These are phyloP conservation scores for Plantago elongata DNA, from an alignment of 257 asterid genomes.

Conservation along the genomic window DNA sequence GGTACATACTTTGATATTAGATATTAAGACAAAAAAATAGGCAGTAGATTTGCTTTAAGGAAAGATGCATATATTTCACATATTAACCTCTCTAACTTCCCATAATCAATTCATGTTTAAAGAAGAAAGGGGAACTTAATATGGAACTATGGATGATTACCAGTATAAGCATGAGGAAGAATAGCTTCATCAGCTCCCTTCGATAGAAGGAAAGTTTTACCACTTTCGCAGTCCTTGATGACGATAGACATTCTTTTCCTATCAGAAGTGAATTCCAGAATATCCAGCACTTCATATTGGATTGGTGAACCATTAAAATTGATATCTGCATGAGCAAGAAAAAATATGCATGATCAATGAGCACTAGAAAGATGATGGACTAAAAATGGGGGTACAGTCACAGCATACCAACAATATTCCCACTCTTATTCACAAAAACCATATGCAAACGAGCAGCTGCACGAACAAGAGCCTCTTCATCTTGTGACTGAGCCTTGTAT, in stretches of 20 bases:
- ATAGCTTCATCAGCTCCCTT: constrained; percentile 98
- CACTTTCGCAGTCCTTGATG: constrained; percentile 63
- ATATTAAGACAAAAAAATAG: too few relatives aligned
- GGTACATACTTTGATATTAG: constrained; percentile 34
- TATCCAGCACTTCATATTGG: constrained; percentile 84
- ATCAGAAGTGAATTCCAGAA: constrained; percentile 93
- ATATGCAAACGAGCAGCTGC: constrained; percentile 90
- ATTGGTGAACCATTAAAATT: constrained; percentile 57
- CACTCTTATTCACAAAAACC: constrained; percentile 62
- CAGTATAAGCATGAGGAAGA: constrained; percentile 68
- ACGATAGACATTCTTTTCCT: constrained; percentile 96
- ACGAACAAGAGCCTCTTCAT: constrained; percentile 97
- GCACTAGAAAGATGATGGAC: constrained; percentile 16
- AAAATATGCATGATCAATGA: constrained; percentile 20
- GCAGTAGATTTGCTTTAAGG: too few relatives aligned
- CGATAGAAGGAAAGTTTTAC: constrained; percentile 64
- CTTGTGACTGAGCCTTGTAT: constrained; percentile 97
- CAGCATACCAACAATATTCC: constrained; percentile 66
- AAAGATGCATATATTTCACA: too few relatives aligned
- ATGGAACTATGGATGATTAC: constrained; percentile 27
- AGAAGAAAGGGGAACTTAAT: too few relatives aligned
- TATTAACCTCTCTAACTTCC: too few relatives aligned
- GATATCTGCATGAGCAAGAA: constrained; percentile 54
- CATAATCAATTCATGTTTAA: too few relatives aligned
- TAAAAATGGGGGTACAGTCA: constrained; percentile 9